phyloP scores from a whole-genome alignment of 78 protist species.

The Dictyostelium intermedium region DNA sequence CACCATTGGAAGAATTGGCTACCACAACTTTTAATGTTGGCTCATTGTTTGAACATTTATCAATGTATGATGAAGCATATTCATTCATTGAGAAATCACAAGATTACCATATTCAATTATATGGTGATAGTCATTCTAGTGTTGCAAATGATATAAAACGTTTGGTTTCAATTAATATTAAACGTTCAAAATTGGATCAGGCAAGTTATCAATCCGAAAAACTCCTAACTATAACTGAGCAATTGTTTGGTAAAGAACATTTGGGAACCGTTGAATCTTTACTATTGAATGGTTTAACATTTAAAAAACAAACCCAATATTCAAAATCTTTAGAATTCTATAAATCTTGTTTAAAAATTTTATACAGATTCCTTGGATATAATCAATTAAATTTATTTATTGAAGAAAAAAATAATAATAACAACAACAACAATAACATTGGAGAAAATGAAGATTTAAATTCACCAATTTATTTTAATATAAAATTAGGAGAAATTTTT shows the following conservation, averaged over 20 bases:
- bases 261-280: slow-evolving; percentile 44
- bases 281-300: slow-evolving; percentile 5
- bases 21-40: not conserved
- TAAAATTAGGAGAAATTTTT: slow-evolving; percentile 28
- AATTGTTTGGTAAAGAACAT: slow-evolving; percentile 42
- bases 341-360: not conserved
- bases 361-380: slow-evolving; percentile 17
- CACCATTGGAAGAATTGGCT: slow-evolving; percentile 52
- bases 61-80: slow-evolving; percentile 41
- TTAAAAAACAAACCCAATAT: slow-evolving; percentile 52
- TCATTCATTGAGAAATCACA: not conserved
- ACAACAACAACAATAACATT: not conserved
- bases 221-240: not conserved
- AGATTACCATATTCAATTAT: slow-evolving; percentile 45
- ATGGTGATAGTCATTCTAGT: slow-evolving; percentile 18
- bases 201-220: slow-evolving; percentile 36
- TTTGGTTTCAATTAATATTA: not conserved
- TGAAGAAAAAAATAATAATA: not conserved
- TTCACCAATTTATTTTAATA: not conserved
- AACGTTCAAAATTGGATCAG: slow-evolving; percentile 31
- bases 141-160: slow-evolving; percentile 7
- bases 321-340: slow-evolving; percentile 2
- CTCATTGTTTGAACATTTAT: slow-evolving; percentile 27
- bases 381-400: not conserved
- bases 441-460: not conserved